Conservation (phyloP, 305 asterid species). For the Petunia hybrid region DNA sequence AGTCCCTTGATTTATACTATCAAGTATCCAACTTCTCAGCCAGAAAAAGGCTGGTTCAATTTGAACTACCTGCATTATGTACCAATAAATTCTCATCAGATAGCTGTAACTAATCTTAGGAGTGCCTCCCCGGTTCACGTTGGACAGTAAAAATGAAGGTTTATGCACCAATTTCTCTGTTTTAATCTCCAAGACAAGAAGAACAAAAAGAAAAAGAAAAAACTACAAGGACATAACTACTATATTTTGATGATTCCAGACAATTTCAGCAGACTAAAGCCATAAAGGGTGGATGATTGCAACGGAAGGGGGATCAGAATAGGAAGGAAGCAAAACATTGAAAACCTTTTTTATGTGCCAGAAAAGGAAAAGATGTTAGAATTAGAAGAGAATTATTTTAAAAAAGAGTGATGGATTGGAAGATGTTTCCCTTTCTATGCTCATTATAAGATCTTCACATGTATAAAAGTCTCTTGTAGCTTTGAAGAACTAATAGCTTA, state of each 20-base stretch:
- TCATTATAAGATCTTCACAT: neutral
- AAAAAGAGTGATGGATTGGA: neutral
- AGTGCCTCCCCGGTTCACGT: neutral
- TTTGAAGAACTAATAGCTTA: neutral
- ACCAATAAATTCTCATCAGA: neutral
- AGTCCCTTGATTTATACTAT: neutral
- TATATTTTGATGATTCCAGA: neutral
- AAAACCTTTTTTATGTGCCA: neutral
- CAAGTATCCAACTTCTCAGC: constrained; percentile 11
- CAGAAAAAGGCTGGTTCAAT: neutral
- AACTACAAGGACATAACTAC: neutral
- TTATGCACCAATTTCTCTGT: neutral
- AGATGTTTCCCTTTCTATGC: neutral
- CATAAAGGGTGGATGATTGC: neutral
- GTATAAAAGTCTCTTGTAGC: neutral
- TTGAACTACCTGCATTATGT: constrained; percentile 18
- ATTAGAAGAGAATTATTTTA: neutral
- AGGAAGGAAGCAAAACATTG: neutral
- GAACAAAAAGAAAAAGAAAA: neutral
- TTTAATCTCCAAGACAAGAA: neutral
- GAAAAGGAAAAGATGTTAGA: neutral
- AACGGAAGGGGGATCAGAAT: neutral
- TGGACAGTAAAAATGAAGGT: neutral
- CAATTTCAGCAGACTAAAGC: neutral
- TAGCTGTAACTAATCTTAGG: neutral